Base-by-base conservation (phyloP, 2,329 filamentous ascomycete species). In the Aspergillus candidus region DNA sequence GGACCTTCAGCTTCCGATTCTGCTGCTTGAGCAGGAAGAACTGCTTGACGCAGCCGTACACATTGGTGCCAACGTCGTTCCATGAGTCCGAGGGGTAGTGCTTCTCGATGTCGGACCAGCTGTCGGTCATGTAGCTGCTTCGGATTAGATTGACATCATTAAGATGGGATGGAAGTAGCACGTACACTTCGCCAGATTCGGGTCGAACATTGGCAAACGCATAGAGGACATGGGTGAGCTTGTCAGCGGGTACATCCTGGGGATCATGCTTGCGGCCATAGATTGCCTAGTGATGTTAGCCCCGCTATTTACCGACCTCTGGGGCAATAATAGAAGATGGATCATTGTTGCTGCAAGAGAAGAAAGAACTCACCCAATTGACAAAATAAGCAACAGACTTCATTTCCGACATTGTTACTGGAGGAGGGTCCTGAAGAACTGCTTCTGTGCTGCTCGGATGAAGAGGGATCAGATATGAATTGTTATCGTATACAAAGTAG, bases 201-300 rank as follows among this genome's bases (percentile, higher is more conserved):
- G 82, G 78, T 2, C 81, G 78, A 46, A 94, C 80, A 63, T 95
- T 93, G 59, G 87, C 89, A 68, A 96, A 96, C 8, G 89, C 77
- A 56, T 94, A 95, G 12, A 95, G 78, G 6, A 95, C 69, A 61
- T 96, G 90, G 0, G 89, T 95, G 30, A 95, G 77, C 49, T 88
- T 85, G 42, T 89, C 79, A 3, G 78, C 82, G 0, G 87, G 87
- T 2, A 95, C 76, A 60, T 93, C 82, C 60, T 93, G 85, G 0
- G 89, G 88, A 11, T 81, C 77, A 62, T 93, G 85, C 59, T 90
- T 85, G 46, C 89, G 81, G 34, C 75, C 87, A 66, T 95, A 95
- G 56, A 94, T 91, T 53, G 85, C 86, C 87, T 73, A 32, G 17
- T 32, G n/a, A 31, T n/a, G 8, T 15, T 13, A 27, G n/a, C 13